Evolutionary conservation across 2,329 filamentous ascomycete genomes (phyloP), one percentile per base, ranked within the genome.

Genomic region (Bipolaris victoriae): DNA sequence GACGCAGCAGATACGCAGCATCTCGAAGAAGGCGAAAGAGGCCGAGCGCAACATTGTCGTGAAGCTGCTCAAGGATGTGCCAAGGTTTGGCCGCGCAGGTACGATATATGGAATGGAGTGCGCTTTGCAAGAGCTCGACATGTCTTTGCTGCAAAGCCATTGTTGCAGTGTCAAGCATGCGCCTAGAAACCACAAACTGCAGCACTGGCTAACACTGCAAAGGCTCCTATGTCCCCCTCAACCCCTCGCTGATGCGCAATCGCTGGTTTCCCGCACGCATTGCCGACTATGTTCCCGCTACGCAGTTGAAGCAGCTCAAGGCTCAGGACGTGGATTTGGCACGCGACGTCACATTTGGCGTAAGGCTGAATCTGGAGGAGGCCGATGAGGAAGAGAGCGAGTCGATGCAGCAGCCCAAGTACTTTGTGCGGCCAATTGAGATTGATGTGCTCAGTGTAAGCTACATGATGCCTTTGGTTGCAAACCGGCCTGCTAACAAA

Each of bases 171-270:
- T 52, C 49, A 49, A 48, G 40, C 29, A 36, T 44, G 39, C 6
- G 13, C 31, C 11, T 35, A 48, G 18, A 39, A 15, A 53, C 11
- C 41, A 46, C 36, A 36, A 31, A 40, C 10, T 22, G 29, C 22
- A 43, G 7, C 36, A 56, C 45, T 51, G 60, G 57, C 67, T 72
- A 58, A 75, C 49, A 36, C 24, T 54, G 22, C 20, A 35, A 60
- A 86, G 84, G 83, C 59, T 71, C 80, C 16, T 79, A 85, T 57
- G 75, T 86, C 18, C 80, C 83, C 31, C 76, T 86, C 40, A 71
- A 80, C n/a, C 71, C 76, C 15, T 81, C 83, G 20, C 74, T 77
- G 36, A 85, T 87, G 83, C 78, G 84, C 61, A 85, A 84, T 67
- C 71, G 74, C 52, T 84, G 80, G 80, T 85, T 81, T 62, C 83